Base-by-base conservation (phyloP, 1,284 basidiomycete genomes). In the Thelephora terrestris region DNA sequence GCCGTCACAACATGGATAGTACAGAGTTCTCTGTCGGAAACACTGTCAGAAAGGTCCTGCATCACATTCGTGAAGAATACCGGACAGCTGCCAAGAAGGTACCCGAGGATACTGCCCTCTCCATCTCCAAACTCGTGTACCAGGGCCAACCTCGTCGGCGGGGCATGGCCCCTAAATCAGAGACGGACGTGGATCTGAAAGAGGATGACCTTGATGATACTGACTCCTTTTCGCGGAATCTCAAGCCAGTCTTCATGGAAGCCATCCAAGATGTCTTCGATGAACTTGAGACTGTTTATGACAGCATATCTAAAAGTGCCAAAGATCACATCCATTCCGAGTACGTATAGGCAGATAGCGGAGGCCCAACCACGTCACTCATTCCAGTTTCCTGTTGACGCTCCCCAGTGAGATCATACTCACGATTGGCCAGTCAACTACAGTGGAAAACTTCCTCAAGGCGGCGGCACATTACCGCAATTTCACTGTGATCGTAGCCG, bases 271-370 rank as follows among this genome's bases (percentile, higher is more conserved):
- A 98, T 62, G 86, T 98, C 14, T 75, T 97, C 43, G 92, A 96
- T 57, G 96, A 99, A 65, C 71, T 99, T 44, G 95, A 97, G 64
- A 93, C 91, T 3, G 94, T 95, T 1, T 92, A 96, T 60, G 90
- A 95, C 56, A 94, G 88, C 61, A 85, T 99, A 10, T 90, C 91
- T 4, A 95, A 91, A 68, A 91, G 91, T 53, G 91, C 94, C 1
- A 87, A 82, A 63, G 93, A 97, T 64, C 95, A 99, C 64, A 91
- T 99, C 53, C 94, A 98, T 66, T 91, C 91, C 9, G 92, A 96
- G 91, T 94, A 61, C 60, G 86, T 68, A 1, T 27, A 6, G 14
- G 7, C 3, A 32, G 29, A 5, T 14, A 32, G 3, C 29, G 14
- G 29, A 32, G 5, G 7, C 29, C 14, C 29, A 10, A 10, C 14